Conservation (phyloP, 108 stramenopile genomes). For the Discostella stelligeroides region DNA sequence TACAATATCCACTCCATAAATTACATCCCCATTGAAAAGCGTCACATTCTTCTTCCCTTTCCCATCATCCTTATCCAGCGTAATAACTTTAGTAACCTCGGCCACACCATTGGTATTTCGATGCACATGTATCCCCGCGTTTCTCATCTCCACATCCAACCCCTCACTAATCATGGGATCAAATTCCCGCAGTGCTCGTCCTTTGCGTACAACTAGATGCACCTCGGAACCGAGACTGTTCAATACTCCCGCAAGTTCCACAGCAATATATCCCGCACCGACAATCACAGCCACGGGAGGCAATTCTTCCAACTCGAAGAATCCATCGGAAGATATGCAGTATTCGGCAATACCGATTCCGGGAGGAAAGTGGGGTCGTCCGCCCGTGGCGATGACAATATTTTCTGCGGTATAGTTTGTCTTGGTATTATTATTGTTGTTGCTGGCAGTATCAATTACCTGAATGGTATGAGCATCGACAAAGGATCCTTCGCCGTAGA, state of each 20-base stretch:
- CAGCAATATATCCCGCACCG: slow-evolving; percentile 98
- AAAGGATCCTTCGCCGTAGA: slow-evolving; percentile 63
- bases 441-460: slow-evolving; percentile 30
- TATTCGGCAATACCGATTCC: slow-evolving; percentile 76
- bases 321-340: slow-evolving; percentile 86
- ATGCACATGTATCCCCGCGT: slow-evolving; percentile 72
- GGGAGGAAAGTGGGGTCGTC: slow-evolving; percentile 69
- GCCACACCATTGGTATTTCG: slow-evolving; percentile 70
- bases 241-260: slow-evolving; percentile 93
- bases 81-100: too few species aligned
- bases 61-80: slow-evolving; percentile 24
- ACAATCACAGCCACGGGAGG: slow-evolving; percentile 90
- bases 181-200: slow-evolving; percentile 74
- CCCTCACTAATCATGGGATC: slow-evolving; percentile 80
- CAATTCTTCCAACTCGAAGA: slow-evolving; percentile 89
- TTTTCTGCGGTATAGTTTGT: slow-evolving; percentile 57
- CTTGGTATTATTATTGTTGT: slow-evolving; percentile 8
- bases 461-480: slow-evolving; percentile 62
- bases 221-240: slow-evolving; percentile 78
- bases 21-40: slow-evolving; percentile 56
- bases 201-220: slow-evolving; percentile 66
- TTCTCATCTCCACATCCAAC: slow-evolving; percentile 73
- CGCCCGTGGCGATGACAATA: slow-evolving; percentile 93
- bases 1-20: slow-evolving; percentile 75
- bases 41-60: slow-evolving; percentile 65